These are phyloP conservation scores for Solanum chaucha DNA, from an alignment of 257 asterid genomes.

Conservation along the genomic window DNA sequence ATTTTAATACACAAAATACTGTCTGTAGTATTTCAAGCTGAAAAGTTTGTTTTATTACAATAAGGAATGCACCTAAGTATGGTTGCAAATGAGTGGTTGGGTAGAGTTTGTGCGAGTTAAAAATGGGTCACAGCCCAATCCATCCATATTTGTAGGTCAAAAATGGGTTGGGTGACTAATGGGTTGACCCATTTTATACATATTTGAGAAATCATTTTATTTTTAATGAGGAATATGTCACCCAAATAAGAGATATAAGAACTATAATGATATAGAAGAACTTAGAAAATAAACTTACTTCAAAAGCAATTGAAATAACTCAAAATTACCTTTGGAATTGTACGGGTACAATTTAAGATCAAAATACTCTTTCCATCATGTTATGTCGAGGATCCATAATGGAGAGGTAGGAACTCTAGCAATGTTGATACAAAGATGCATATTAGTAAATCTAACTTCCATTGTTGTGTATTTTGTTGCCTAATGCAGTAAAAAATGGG, in stretches of 20 bases:
- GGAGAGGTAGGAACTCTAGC: not conserved
- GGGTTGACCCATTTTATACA: not conserved
- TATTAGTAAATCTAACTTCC: not conserved
- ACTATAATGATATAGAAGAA: not conserved
- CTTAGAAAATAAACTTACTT: not conserved
- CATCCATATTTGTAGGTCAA: not conserved
- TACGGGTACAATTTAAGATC: not conserved
- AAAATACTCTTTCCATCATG: not conserved
- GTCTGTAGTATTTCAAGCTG: not conserved
- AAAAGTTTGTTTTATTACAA: not conserved
- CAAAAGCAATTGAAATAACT: not conserved
- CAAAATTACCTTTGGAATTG: not conserved
- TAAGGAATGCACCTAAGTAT: not conserved
- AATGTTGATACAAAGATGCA: not conserved
- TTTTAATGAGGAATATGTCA: not conserved
- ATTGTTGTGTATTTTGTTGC: not conserved
- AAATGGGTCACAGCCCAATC: not conserved
- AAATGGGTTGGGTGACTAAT: not conserved
- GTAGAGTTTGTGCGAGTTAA: not conserved
- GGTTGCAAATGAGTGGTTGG: not conserved
- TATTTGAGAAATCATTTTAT: not conserved
- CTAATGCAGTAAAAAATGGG: constrained; percentile 41
- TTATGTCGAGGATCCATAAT: not conserved
- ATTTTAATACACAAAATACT: too few relatives aligned
- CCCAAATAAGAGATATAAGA: not conserved